These are phyloP conservation scores for Aspergillus bombycis DNA, from an alignment of 2,329 filamentous ascomycete genomes.

Conservation along the genomic window DNA sequence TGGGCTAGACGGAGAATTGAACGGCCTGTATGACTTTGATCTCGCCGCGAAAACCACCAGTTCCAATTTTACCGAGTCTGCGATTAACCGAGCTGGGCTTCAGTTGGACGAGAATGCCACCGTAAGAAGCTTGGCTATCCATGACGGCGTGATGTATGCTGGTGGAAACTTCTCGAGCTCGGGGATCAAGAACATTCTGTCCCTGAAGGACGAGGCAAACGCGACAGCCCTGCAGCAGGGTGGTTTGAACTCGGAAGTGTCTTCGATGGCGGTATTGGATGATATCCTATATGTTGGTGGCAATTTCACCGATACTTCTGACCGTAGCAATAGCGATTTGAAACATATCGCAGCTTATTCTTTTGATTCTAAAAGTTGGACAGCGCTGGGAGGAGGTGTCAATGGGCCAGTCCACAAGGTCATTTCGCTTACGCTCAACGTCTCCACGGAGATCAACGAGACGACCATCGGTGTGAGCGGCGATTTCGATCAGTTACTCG, in stretches of 20 bases:
- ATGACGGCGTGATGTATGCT: slow-evolving; percentile 69
- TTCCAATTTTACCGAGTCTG: slow-evolving; percentile 69
- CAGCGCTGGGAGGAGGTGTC: slow-evolving; percentile 79
- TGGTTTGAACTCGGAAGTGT: slow-evolving; percentile 80
- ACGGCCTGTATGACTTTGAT: slow-evolving; percentile 88
- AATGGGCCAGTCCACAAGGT: slow-evolving; percentile 76
- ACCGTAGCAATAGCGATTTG: slow-evolving; percentile 65
- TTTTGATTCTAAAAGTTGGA: slow-evolving; percentile 70
- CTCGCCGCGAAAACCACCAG: slow-evolving; percentile 61
- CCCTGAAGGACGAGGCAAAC: slow-evolving; percentile 63
- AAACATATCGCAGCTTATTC: slow-evolving; percentile 79
- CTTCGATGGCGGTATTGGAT: slow-evolving; percentile 68
- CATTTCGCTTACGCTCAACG: slow-evolving; percentile 77
- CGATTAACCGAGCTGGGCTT: slow-evolving; percentile 75
- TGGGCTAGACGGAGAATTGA: slow-evolving; percentile 75
- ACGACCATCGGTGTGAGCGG: slow-evolving; percentile 79
- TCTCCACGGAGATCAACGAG: slow-evolving; percentile 70
- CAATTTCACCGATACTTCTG: slow-evolving; percentile 74
- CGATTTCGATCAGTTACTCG: slow-evolving; percentile 72
- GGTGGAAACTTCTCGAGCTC: slow-evolving; percentile 81
- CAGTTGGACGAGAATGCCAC: slow-evolving; percentile 68
- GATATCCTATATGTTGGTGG: slow-evolving; percentile 79
- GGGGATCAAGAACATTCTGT: slow-evolving; percentile 74
- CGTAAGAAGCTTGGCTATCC: slow-evolving; percentile 69
- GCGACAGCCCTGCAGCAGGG: slow-evolving; percentile 65